Evolutionary conservation across 2,329 filamentous ascomycete genomes (phyloP), one percentile per base, ranked within the genome.

Genomic region (Fusarium mundagurra): DNA sequence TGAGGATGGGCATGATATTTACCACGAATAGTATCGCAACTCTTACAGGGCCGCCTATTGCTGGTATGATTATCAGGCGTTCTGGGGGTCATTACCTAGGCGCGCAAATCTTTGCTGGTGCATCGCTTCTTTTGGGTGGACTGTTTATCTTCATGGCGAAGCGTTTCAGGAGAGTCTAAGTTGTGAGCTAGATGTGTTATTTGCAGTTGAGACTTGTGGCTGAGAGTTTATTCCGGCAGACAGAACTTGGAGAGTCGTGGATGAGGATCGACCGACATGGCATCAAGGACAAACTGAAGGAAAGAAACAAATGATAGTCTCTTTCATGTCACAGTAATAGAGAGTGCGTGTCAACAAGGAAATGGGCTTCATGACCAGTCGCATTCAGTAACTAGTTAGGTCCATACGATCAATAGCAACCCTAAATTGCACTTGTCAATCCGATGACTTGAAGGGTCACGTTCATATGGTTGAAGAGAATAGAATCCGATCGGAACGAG

Each of bases 121-220:
- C 16, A 18, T 50, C 43, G 13, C 41, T 59, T 4, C n/a, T 31
- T 17, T 18, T 36, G 14, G 57, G 57, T n/a, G 38, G 61, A 10
- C 5, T 48, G 13, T 65, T 57, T 24, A 41, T 65, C 24, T 57
- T 31, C 10, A 55, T 65, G 47, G 47, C 47, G 5, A 65, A 34
- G 20, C 39, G 20, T 7, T 57, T 24, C 22, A 33, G 8, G 11
- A 20, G 4, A n/a, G 17, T 33, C 31, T 31, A 31, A 31, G 31
- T 31, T 31, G 31, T 31, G 31, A 31, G 31, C 31, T 31, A 31
- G 31, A 31, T 31, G 31, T 31, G 8, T 31, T 31, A 31, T 11
- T 31, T 31, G 9, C 31, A 31, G 31, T 31, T 31, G 31, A 31
- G 31, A 31, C 31, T 31, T 31, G 9, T 31, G 9, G 31, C 31